phyloP scores from a whole-genome alignment of 2,329 filamentous ascomycete genomes.

The Aspergillus unguis region DNA sequence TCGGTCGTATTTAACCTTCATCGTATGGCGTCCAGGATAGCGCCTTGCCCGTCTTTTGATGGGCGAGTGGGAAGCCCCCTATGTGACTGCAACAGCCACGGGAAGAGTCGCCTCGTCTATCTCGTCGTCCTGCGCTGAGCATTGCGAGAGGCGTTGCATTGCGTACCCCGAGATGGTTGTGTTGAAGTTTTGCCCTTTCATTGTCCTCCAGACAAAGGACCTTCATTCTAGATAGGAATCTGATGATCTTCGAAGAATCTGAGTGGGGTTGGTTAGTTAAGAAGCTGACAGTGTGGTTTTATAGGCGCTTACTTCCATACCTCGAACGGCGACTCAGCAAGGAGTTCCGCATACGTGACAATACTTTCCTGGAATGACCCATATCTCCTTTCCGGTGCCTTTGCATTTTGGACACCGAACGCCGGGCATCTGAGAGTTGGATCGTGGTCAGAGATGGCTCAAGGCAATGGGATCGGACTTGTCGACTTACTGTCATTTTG shows the following conservation, averaged over 20 bases:
- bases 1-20: too few species aligned
- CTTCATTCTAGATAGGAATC: not conserved
- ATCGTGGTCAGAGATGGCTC: not conserved
- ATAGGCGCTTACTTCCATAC: not conserved
- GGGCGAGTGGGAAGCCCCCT: not conserved
- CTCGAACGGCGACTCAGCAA: conserved; percentile 20
- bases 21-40: too few species aligned
- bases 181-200: not conserved
- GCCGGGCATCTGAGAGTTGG: conserved; percentile 41
- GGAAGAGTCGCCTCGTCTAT: not conserved
- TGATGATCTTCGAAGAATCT: not conserved
- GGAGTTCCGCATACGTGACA: conserved; percentile 42
- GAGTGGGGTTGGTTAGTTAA: not conserved
- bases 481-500: conserved; percentile 14
- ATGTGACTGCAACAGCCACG: not conserved
- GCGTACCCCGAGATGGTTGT: conserved; percentile 1
- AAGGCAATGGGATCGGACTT: not conserved
- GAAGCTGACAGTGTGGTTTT: not conserved
- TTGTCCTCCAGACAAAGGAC: not conserved
- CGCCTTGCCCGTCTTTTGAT: too few species aligned
- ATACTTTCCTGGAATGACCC: conserved; percentile 47
- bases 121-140: not conserved
- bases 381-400: conserved; percentile 36
- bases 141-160: not conserved
- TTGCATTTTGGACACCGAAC: conserved; percentile 41